Evolutionary conservation across 176 grass and related monocot genomes (phyloP), one percentile per base, ranked within the genome.

Genomic region (Carex parvula): DNA sequence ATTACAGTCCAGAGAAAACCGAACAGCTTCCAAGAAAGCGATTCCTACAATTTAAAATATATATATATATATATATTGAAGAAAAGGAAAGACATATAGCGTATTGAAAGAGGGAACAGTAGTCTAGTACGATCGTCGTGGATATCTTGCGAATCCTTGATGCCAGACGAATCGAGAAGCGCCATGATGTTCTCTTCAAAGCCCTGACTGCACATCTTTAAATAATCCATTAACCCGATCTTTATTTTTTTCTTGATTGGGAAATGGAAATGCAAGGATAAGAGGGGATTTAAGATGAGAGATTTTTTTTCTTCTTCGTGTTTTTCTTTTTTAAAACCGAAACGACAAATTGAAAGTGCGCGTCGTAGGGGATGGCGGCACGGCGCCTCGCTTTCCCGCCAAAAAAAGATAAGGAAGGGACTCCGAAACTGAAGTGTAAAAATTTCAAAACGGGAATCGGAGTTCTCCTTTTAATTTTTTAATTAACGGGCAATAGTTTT

Each of bases 161-260:
- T 90, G 85, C 90, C 92, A 68, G 85, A 92, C 24, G 89, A 88
- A 52, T 96, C 92, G 72, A 97, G 92, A 86, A 97, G 89, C 17
- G 92, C 92, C 92, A 97, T 94, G 85, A 86, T 90, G 87, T 97
- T 97, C 78, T 94, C 94, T 79, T 97, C 92, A 70, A 92, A 85
- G 12, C 85, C 81, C 30, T 79, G 42, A 54, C 12, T 68, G 41
- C n/a, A 16, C 32, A n/a, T 52, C 39, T 57, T 76, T 4, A 30
- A 3, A 22, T 79, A 32, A 26, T 85, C 58, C 84, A 76, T 85
- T 35, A 29, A 2, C 44, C 14, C 33, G 30, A 61, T 42, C 15
- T 80, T 29, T 16, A 18, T 17, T 80, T 29, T 48, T 50, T 16
- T n/a, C 30, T 80, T 18, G 78, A 18, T 42, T 35, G 2, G 39